Conservation (phyloP, 768 basidiomycete genomes). For the Mycena albidolilacea region DNA sequence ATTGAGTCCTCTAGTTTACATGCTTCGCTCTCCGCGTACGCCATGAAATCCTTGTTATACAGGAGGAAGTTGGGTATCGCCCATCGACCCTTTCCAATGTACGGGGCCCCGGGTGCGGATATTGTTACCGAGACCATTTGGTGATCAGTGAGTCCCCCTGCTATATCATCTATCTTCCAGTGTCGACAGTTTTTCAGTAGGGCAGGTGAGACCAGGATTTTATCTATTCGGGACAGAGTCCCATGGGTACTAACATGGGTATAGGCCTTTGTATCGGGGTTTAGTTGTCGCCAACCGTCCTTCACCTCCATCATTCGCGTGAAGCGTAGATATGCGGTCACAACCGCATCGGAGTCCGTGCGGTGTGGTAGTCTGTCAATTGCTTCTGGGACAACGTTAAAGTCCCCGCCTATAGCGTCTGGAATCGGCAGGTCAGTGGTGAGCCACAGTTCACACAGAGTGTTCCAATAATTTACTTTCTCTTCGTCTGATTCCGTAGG, state of each 20-base stretch:
- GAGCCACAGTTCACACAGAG: too few relatives aligned
- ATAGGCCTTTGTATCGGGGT: background rate
- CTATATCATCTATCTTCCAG: background rate
- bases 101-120: too few relatives aligned
- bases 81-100: background rate
- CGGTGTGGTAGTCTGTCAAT: constrained; percentile 4
- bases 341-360: background rate
- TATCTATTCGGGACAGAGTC: constrained; percentile 1
- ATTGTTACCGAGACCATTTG: background rate
- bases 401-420: too few relatives aligned
- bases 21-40: background rate
- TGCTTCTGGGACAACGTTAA: constrained; percentile 33
- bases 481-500: too few relatives aligned
- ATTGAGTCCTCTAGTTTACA: background rate
- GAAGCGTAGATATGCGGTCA: background rate
- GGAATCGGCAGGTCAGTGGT: too few relatives aligned
- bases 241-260: background rate
- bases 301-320: background rate
- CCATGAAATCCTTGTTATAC: constrained; percentile 9
- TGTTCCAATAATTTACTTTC: too few relatives aligned
- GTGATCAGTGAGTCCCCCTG: background rate
- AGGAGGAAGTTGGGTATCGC: background rate
- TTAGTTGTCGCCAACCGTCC: background rate
- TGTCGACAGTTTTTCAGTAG: constrained; percentile 8
- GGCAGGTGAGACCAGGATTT: background rate